These are phyloP conservation scores for Globisporangium middletonii DNA, from an alignment of 352 stramenopile species.

Conservation along the genomic window DNA sequence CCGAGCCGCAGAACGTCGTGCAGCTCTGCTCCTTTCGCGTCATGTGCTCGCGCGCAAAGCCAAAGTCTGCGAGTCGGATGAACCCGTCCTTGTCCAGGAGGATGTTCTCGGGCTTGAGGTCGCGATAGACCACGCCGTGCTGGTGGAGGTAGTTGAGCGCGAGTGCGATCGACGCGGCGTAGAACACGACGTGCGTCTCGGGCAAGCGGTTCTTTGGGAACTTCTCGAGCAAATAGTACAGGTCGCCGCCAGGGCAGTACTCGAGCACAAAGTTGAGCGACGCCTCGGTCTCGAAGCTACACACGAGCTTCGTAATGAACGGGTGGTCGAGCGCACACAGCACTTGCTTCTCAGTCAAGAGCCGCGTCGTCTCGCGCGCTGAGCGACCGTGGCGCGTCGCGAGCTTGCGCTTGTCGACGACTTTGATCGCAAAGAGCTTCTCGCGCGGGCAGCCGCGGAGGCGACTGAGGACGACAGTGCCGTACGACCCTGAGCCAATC, in stretches of 20 bases:
- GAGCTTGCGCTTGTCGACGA: constrained; percentile 73
- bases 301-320: constrained; percentile 97
- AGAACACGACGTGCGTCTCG: constrained; percentile 93
- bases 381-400: constrained; percentile 12
- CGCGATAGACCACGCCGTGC: constrained; percentile 78
- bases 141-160: constrained; percentile 90
- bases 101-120: constrained; percentile 91
- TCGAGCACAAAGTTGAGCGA: constrained; percentile 98
- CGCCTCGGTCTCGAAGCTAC: constrained; percentile 86
- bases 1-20: constrained; percentile 79
- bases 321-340: constrained; percentile 93
- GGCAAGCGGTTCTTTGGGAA: constrained; percentile 90
- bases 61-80: constrained; percentile 77
- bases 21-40: constrained; percentile 48
- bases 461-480: constrained; percentile 61
- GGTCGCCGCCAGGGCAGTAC: constrained; percentile 96
- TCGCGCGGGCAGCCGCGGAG: constrained; percentile 28
- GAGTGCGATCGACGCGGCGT: constrained; percentile 94
- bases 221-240: constrained; percentile 92
- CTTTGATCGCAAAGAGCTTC: constrained; percentile 63
- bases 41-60: constrained; percentile 62
- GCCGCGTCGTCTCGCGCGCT: constrained; percentile 42
- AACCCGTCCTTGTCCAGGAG: constrained; percentile 89
- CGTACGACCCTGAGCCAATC: constrained; percentile 73
- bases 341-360: constrained; percentile 97